A percentile compares a stretch with the other conserved stretches of the same genome.
Conservation (phyloP, 2,329 filamentous ascomycete genomes). For the Hypoxylon sp. region DNA sequence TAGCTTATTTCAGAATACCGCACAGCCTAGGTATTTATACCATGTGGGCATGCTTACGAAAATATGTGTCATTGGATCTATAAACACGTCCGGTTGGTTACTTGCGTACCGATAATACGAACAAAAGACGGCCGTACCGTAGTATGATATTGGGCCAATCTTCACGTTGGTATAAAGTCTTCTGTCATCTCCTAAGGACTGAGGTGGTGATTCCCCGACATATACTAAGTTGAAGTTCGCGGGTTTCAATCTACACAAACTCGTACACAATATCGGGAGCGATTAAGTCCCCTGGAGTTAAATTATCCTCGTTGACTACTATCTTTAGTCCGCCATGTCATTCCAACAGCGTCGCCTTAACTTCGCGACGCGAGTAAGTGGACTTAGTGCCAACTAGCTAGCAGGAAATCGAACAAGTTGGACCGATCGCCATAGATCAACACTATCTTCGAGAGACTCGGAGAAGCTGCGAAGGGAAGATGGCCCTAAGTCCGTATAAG, state of each 20-base stretch:
- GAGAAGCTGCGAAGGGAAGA: neutral
- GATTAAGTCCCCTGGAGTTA: no score
- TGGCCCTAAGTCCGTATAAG: neutral
- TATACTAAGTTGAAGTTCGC: neutral
- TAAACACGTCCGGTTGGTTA: neutral
- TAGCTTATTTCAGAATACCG: neutral
- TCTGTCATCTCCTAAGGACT: neutral
- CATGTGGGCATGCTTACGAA: neutral
- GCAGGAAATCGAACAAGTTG: neutral
- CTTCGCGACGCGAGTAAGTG: no score
- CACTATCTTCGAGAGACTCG: neutral
- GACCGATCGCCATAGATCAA: neutral
- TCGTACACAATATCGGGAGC: no score
- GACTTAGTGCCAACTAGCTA: no score
- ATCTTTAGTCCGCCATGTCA: no score
- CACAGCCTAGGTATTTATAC: constrained; percentile 15
- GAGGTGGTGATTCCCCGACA: neutral
- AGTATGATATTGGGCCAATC: neutral
- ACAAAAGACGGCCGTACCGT: neutral
- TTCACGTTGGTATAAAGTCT: neutral
- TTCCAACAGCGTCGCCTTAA: no score
- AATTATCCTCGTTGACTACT: no score
- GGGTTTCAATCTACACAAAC: neutral
- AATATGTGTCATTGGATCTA: neutral
- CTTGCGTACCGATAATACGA: neutral